These are phyloP conservation scores for Beta vulgaris DNA, from an alignment of 148 eudicot species.

Conservation along the genomic window DNA sequence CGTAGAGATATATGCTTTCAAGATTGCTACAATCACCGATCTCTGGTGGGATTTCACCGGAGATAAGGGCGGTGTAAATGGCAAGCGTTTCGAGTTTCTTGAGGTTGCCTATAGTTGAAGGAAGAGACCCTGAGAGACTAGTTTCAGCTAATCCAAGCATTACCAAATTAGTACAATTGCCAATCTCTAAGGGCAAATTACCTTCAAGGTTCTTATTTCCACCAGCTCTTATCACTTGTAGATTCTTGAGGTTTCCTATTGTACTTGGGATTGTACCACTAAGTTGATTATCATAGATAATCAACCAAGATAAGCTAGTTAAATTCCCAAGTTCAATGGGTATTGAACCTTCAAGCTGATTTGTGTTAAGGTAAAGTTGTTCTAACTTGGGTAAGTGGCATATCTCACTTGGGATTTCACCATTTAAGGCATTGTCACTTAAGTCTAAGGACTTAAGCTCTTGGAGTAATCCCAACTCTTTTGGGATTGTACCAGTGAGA, in stretches of 20 bases:
- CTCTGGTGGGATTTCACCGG: conserved; percentile 85
- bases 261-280: conserved; percentile 65
- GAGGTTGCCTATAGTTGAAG: conserved; percentile 56
- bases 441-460: conserved; percentile 52
- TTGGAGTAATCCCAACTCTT: conserved; percentile 39
- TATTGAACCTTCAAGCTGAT: conserved; percentile 57
- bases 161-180: conserved; percentile 57
- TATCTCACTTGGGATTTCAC: conserved; percentile 67
- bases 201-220: conserved; percentile 88
- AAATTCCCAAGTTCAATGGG: conserved; percentile 60
- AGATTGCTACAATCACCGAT: conserved; percentile 65
- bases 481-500: conserved; percentile 68
- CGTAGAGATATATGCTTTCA: conserved; percentile 63
- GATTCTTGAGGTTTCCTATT: conserved; percentile 55
- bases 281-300: conserved; percentile 72
- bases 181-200: conserved; percentile 61
- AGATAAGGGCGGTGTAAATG: conserved; percentile 67
- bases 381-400: conserved; percentile 47
- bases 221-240: conserved; percentile 68
- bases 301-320: conserved; percentile 45
- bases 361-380: conserved; percentile 58
- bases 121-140: conserved; percentile 72
- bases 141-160: conserved; percentile 88
- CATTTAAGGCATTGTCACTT: conserved; percentile 68
- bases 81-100: conserved; percentile 78